These are phyloP conservation scores for Chamaecrista fasciculata DNA, from an alignment of 306 rosid genomes.

Conservation along the genomic window DNA sequence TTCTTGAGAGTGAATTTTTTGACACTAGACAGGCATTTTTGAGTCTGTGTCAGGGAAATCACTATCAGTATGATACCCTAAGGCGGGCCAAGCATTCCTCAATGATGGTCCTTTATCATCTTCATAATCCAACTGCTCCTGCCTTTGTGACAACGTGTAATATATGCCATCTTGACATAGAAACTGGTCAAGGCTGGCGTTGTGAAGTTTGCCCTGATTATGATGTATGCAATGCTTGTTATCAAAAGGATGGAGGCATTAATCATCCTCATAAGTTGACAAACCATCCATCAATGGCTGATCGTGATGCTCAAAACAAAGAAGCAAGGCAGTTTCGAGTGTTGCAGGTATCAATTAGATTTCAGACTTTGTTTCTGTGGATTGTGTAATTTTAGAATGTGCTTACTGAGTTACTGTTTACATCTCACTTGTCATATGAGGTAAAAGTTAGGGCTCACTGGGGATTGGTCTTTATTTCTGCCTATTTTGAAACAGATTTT, in stretches of 20 bases:
- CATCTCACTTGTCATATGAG: no score
- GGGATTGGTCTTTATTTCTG: constrained; percentile 6
- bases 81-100: constrained; percentile 99
- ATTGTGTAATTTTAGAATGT: not conserved
- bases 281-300: constrained; percentile 85
- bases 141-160: constrained; percentile 83
- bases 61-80: constrained; percentile 94
- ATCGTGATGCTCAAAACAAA: constrained; percentile 95
- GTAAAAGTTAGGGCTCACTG: not conserved
- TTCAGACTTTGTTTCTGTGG: not conserved
- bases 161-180: constrained; percentile 80
- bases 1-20: constrained; percentile 97
- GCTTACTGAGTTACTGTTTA: no score
- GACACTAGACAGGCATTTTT: constrained; percentile 99
- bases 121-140: constrained; percentile 98
- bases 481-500: no score
- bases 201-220: constrained; percentile 96
- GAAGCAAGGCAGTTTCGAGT: constrained; percentile 94
- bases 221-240: constrained; percentile 90
- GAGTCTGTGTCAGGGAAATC: constrained; percentile 99
- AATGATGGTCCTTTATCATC: constrained; percentile 99
- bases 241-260: constrained; percentile 77
- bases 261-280: constrained; percentile 95
- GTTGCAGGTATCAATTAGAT: constrained; percentile 54
- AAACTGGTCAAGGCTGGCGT: constrained; percentile 98